phyloP scores from a whole-genome alignment of 2,329 filamentous ascomycete genomes.

The Aspergillus pseudoglaucus region DNA sequence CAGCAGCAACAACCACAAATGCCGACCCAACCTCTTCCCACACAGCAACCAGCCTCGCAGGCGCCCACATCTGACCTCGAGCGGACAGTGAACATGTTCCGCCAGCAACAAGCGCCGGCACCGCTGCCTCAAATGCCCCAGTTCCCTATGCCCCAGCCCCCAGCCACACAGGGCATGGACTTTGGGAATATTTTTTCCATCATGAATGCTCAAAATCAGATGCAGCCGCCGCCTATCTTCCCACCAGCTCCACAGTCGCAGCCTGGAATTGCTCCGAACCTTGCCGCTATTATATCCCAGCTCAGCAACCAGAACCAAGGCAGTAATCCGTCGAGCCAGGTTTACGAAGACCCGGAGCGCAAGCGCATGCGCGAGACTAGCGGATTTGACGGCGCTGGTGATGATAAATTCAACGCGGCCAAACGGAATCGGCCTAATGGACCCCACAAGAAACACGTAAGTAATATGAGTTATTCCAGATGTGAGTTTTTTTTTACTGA shows the following conservation, averaged over 20 bases:
- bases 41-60: slow-evolving; percentile 14
- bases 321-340: slow-evolving; percentile 11
- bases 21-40: slow-evolving; percentile 19
- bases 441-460: slow-evolving; percentile 34
- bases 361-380: slow-evolving; percentile 32
- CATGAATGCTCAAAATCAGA: slow-evolving; percentile 32
- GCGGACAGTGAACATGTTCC: slow-evolving; percentile 35
- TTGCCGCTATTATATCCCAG: slow-evolving; percentile 31
- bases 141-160: slow-evolving; percentile 18
- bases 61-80: slow-evolving; percentile 24
- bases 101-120: slow-evolving; percentile 22
- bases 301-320: slow-evolving; percentile 19
- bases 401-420: slow-evolving; percentile 22
- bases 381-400: slow-evolving; percentile 27
- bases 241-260: slow-evolving; percentile 22
- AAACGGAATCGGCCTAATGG: slow-evolving; percentile 32
- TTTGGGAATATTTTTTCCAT: slow-evolving; percentile 34
- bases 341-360: slow-evolving; percentile 37
- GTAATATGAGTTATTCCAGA: slow-evolving; percentile 1
- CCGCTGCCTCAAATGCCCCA: slow-evolving; percentile 23
- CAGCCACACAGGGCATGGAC: slow-evolving; percentile 24
- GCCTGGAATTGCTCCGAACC: slow-evolving; percentile 24
- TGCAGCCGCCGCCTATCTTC: slow-evolving; percentile 24
- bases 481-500: slow-evolving; percentile 5
- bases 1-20: slow-evolving; percentile 25